phyloP scores from a whole-genome alignment of 371 early-diverging fungal genomes.

The Sporodiniella umbellata region DNA sequence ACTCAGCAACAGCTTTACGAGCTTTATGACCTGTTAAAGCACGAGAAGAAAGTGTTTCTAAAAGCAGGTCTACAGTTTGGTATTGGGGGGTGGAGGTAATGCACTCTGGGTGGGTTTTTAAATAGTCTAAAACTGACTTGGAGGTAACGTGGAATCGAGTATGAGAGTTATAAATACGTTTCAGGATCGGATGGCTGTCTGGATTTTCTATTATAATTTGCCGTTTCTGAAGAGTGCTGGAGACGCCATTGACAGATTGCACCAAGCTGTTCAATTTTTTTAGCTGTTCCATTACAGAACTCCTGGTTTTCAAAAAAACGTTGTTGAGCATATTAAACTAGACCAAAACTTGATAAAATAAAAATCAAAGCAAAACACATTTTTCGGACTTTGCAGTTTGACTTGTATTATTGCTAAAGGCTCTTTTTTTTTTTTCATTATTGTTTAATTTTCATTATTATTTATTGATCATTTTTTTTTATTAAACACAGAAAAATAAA shows the following conservation, averaged over 20 bases:
- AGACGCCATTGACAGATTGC: slow-evolving; percentile 27
- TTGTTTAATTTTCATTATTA: too few relatives aligned
- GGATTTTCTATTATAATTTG: slow-evolving; percentile 26
- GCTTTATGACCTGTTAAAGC: slow-evolving; percentile 43
- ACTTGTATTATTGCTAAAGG: too few relatives aligned
- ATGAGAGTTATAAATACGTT: slow-evolving; percentile 53
- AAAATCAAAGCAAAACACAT: too few relatives aligned
- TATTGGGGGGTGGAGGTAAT: neutral
- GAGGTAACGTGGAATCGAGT: slow-evolving; percentile 33
- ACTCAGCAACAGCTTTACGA: slow-evolving; percentile 31
- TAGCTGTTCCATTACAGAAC: slow-evolving; percentile 18
- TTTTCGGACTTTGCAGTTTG: too few relatives aligned
- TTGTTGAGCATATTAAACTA: neutral
- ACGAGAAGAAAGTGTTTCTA: slow-evolving; percentile 48
- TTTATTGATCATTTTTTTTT: too few relatives aligned
- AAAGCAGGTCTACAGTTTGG: slow-evolving; percentile 14
- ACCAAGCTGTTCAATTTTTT: slow-evolving; percentile 30
- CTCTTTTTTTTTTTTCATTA: too few relatives aligned
- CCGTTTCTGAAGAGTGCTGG: slow-evolving; percentile 31
- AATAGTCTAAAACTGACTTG: slow-evolving; percentile 17
- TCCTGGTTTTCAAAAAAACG: slow-evolving; percentile 2
- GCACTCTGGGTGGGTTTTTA: slow-evolving; percentile 5
- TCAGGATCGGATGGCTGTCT: slow-evolving; percentile 32
- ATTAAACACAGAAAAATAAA: too few relatives aligned
- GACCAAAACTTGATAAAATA: too few relatives aligned